Percentiles rank a stretch among this genome's conserved stretches.
These are phyloP conservation scores for Lepiota venenata DNA, from an alignment of 768 basidiomycete species.

Conservation along the genomic window DNA sequence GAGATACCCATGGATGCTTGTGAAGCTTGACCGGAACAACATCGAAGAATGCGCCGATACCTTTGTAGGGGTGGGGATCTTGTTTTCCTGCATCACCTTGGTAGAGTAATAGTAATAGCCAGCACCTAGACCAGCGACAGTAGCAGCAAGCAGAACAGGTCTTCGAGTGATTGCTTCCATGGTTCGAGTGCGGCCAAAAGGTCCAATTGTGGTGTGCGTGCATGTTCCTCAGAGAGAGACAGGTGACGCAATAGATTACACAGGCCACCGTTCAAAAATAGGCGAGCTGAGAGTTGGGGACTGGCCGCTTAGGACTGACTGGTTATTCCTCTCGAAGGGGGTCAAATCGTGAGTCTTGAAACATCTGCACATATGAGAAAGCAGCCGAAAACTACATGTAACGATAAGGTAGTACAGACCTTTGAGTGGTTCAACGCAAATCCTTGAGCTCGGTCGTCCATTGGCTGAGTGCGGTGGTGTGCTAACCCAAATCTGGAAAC, in stretches of 20 bases:
- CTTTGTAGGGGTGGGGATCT: constrained; percentile 15
- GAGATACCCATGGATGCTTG: neutral
- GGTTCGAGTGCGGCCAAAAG: too few species aligned
- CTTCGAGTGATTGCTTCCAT: neutral
- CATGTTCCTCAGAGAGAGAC: neutral
- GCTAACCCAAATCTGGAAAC: too few species aligned
- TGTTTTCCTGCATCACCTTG: neutral
- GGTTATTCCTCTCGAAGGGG: too few species aligned
- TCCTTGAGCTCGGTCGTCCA: too few species aligned
- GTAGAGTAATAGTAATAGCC: constrained; percentile 3
- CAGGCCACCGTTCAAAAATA: neutral
- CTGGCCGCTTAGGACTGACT: too few species aligned
- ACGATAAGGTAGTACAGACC: too few species aligned
- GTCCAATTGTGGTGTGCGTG: neutral
- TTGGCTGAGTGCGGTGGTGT: too few species aligned
- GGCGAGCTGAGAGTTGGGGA: too few species aligned
- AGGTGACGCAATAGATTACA: neutral
- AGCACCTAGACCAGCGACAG: constrained; percentile 3
- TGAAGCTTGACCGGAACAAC: neutral
- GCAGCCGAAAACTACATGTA: too few species aligned
- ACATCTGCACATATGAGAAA: too few species aligned
- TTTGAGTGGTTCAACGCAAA: too few species aligned
- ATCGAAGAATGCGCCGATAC: constrained; percentile 4
- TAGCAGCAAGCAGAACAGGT: constrained; percentile 2
- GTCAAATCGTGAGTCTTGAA: too few species aligned